Conservation (phyloP, 257 asterid genomes). For the Solanum chmielewskii region DNA sequence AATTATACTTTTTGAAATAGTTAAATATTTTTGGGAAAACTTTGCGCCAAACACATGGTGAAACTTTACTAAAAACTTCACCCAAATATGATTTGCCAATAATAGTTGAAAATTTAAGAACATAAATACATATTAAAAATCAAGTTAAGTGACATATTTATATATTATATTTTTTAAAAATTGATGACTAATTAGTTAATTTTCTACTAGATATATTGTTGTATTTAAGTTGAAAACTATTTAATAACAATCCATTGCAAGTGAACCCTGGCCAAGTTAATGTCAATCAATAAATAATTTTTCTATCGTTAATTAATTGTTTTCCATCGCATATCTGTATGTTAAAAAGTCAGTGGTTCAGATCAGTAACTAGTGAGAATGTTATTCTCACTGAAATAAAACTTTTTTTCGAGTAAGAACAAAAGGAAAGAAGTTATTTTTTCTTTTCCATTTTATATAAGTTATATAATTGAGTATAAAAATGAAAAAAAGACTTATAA, state of each 20-base stretch:
- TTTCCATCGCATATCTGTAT: neutral
- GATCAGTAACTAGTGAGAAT: neutral
- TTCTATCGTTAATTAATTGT: neutral
- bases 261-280: neutral
- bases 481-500: no score
- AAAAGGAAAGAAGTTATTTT: neutral
- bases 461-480: neutral
- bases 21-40: no score
- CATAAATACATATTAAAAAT: neutral
- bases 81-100: no score
- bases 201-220: neutral
- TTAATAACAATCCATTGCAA: neutral
- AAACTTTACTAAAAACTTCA: no score
- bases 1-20: no score
- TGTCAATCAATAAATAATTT: neutral
- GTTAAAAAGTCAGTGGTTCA: neutral
- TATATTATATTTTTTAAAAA: neutral
- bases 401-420: neutral
- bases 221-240: neutral
- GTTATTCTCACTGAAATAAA: neutral
- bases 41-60: no score
- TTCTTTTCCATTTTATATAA: no score
- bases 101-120: no score
- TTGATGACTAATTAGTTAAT: neutral
- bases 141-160: neutral